Evolutionary conservation across 1,139 yeast genomes (phyloP), one percentile per base, ranked within the genome.

Genomic region (Candida sp.): DNA sequence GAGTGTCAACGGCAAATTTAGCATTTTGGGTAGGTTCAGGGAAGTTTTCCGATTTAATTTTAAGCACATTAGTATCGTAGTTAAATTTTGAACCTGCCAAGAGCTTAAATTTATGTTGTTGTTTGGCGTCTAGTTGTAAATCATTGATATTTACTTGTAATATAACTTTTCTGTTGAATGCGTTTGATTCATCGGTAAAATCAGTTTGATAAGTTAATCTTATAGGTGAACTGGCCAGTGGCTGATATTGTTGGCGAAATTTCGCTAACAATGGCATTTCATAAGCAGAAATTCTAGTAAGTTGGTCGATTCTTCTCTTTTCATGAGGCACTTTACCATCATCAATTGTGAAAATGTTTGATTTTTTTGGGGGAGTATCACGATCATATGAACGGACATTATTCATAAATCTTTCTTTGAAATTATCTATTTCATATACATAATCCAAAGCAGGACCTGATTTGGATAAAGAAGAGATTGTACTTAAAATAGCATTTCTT

Each of bases 21-120:
- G 91, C 88, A 65, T 93, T 93, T 65, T 93, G 97, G 1, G 95
- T 80, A 39, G 96, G 84, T 54, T 88, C 88, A 8, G 81, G 73
- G 61, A 77, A 87, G 54, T 77, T 78, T 40, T 78, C 81, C 33
- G 81, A 68, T 22, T 87, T 74, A 63, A 90, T 79, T 52, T 75
- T 78, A 56, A 93, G 75, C 15, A 63, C 60, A 54, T 85, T 82
- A 2, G 76, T 75, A 36, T 68, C 68, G 51, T 76, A 76, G 60
- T 90, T 82, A 61, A 84, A 89, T 58, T 96, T 82, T 40, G 82
- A 75, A 21, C 91, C 96, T 1, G 96, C 82, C 53, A 93, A 68
- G 7, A 93, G 72, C 63, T 82, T 82, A 55, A 93, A 80, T 61
- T 91, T 91, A 61, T 86, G 96, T 38, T 72, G 61, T 56, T 83